These are phyloP conservation scores for Trichoderma orchidacearum DNA, from an alignment of 495 filamentous ascomycete species.

Conservation along the genomic window DNA sequence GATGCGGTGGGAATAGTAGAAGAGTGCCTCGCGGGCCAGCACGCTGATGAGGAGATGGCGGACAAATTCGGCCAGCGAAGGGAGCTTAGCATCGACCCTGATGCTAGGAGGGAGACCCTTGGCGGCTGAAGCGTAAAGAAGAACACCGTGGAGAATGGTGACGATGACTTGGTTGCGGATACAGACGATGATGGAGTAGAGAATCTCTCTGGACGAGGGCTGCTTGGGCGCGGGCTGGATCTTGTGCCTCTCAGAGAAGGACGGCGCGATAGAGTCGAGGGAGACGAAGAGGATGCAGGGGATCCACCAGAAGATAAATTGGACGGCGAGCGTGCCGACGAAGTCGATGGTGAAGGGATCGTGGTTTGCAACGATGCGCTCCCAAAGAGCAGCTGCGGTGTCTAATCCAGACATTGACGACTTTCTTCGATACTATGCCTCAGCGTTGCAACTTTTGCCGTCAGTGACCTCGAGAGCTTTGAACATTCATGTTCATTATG, in stretches of 20 bases:
- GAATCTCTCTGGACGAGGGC: conserved; percentile 29
- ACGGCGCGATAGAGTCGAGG: conserved; percentile 27
- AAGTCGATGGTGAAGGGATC: conserved; percentile 27
- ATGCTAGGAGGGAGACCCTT: conserved; percentile 19
- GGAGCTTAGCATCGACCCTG: conserved; percentile 18
- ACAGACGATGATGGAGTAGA: conserved; percentile 30
- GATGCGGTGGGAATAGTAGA: conserved; percentile 43
- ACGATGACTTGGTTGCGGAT: conserved; percentile 32
- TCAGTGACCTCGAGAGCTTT: no score
- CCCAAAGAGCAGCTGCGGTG: conserved; percentile 11
- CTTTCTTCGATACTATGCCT: no score
- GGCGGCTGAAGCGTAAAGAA: conserved; percentile 10
- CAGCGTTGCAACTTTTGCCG: no score
- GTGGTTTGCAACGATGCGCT: conserved; percentile 11
- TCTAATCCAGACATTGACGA: background rate
- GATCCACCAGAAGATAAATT: conserved; percentile 38
- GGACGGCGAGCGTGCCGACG: conserved; percentile 27
- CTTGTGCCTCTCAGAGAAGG: conserved; percentile 39
- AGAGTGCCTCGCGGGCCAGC: conserved; percentile 35
- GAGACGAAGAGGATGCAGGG: conserved; percentile 27
- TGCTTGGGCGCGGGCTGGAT: conserved; percentile 39
- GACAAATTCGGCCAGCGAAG: conserved; percentile 17
- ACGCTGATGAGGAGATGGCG: conserved; percentile 31
- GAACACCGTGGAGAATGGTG: conserved; percentile 18
- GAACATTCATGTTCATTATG: no score